Evolutionary conservation across 805 yeast genomes (phyloP).

Genomic region (Ogataea ganodermae): DNA sequence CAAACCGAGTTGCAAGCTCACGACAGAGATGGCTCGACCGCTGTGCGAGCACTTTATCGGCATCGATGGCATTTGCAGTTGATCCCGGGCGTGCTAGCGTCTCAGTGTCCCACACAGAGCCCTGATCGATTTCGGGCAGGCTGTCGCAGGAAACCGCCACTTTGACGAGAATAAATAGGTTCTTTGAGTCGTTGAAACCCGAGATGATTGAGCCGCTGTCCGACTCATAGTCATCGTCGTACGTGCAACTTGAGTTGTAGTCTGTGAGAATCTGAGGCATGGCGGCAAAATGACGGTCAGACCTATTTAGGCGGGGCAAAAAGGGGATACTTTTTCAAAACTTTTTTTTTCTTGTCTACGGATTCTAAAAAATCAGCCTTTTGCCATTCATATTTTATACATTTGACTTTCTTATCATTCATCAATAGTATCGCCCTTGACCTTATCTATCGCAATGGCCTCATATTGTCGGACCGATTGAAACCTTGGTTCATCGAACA

Average conservation of each 20-base stretch:
- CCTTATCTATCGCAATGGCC: neutral
- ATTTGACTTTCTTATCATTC: neutral
- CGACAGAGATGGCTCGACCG: slow-evolving; percentile 1
- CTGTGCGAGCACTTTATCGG: neutral
- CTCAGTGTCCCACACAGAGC: neutral
- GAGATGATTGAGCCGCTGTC: slow-evolving; percentile 22
- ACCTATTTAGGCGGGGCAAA: neutral
- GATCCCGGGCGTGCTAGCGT: neutral
- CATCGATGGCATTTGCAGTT: neutral
- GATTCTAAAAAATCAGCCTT: too few species aligned
- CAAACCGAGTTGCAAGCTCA: slow-evolving; percentile 4
- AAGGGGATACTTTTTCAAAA: neutral
- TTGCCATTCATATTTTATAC: too few species aligned
- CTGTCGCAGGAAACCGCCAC: neutral
- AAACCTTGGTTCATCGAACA: neutral
- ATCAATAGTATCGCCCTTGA: neutral
- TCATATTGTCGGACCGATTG: neutral
- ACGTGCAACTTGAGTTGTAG: too few species aligned
- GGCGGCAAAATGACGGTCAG: too few species aligned
- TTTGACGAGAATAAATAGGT: slow-evolving; percentile 16
- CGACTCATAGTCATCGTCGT: neutral
- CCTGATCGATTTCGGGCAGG: neutral
- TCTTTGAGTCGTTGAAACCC: slow-evolving; percentile 20
- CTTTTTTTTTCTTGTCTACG: too few species aligned
- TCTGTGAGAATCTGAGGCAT: too few species aligned